These are phyloP conservation scores for Lactifluus piperatus DNA, from an alignment of 768 basidiomycete genomes.

Conservation along the genomic window DNA sequence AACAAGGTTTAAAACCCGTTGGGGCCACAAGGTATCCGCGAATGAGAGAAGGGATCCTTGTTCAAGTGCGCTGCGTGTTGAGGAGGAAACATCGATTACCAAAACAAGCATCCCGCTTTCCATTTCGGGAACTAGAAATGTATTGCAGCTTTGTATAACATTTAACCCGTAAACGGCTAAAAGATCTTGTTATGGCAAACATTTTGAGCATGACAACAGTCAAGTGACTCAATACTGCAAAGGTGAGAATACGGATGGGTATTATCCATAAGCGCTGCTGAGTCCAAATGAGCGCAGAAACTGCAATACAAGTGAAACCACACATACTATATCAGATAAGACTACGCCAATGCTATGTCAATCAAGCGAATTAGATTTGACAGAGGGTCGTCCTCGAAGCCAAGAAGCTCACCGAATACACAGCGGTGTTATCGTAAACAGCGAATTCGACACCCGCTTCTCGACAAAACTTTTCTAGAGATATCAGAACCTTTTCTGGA, in stretches of 20 bases:
- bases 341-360: constrained; percentile 7
- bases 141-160: not conserved
- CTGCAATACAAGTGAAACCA: not conserved
- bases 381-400: not conserved
- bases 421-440: not conserved
- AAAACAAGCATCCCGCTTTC: constrained; percentile 7
- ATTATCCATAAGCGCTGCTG: not conserved
- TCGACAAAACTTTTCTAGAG: constrained; percentile 9
- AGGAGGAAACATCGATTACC: not conserved
- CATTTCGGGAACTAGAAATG: not conserved
- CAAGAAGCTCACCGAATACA: constrained; percentile 8
- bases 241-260: not conserved
- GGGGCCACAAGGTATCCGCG: not conserved
- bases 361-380: not conserved
- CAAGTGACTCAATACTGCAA: not conserved
- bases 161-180: not conserved
- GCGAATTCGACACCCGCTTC: constrained; percentile 4
- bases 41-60: not conserved
- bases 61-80: not conserved
- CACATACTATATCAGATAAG: constrained; percentile 1
- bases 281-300: not conserved
- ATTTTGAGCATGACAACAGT: not conserved
- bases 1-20: constrained; percentile 3
- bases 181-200: not conserved
- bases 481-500: not conserved